Conservation (phyloP, 148 eudicot species). For the Euryodendron excelsum region DNA sequence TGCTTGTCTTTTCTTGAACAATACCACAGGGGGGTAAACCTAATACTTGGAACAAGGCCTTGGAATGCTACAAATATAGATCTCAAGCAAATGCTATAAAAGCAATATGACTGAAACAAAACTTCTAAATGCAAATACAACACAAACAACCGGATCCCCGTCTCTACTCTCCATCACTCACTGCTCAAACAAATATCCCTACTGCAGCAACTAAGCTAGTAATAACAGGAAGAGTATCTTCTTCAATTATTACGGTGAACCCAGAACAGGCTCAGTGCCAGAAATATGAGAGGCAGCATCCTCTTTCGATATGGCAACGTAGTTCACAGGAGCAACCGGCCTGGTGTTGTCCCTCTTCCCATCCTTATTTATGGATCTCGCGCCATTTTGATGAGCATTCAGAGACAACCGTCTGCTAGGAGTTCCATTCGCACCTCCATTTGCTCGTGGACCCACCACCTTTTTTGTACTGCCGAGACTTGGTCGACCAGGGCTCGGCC, state of each 20-base stretch:
- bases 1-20: too few species aligned
- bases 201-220: slow-evolving; percentile 9
- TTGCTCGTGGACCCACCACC: slow-evolving; percentile 74
- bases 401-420: slow-evolving; percentile 67
- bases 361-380: slow-evolving; percentile 59
- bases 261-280: slow-evolving; percentile 57
- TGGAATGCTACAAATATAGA: neutral
- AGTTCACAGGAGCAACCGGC: slow-evolving; percentile 76
- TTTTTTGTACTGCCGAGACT: slow-evolving; percentile 60
- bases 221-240: slow-evolving; percentile 1
- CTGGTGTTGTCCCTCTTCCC: slow-evolving; percentile 62
- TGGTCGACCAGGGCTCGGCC: slow-evolving; percentile 54
- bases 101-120: too few species aligned
- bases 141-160: slow-evolving; percentile 19
- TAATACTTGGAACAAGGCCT: neutral
- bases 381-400: slow-evolving; percentile 59
- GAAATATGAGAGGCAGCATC: slow-evolving; percentile 81
- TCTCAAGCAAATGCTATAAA: neutral
- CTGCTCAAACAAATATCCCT: slow-evolving; percentile 11
- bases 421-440: slow-evolving; percentile 70
- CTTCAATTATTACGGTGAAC: slow-evolving; percentile 45
- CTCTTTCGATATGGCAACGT: slow-evolving; percentile 70
- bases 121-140: slow-evolving; percentile 6
- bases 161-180: slow-evolving; percentile 11
- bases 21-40: neutral